A percentile compares a stretch with the other conserved stretches of the same genome.
phyloP scores from a whole-genome alignment of 1,139 yeast genomes.

The Saccharomyces hybrid region DNA sequence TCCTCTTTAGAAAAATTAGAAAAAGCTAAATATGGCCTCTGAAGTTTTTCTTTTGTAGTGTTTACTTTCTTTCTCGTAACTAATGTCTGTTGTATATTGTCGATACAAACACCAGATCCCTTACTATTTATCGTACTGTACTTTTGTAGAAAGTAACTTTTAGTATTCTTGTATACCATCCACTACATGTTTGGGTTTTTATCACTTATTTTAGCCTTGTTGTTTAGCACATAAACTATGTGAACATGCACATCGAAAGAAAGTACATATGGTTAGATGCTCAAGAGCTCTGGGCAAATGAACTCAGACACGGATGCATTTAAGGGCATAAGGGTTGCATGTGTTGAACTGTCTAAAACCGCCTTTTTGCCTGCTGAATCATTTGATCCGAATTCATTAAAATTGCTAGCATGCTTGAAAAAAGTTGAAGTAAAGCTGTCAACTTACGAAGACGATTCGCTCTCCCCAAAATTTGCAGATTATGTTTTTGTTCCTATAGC shows the following conservation, averaged over 20 bases:
- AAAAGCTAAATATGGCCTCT: slow-evolving; percentile 40
- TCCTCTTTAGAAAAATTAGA: slow-evolving; percentile 49
- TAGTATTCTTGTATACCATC: not conserved
- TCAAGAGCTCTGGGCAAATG: not conserved
- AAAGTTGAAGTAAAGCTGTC: slow-evolving; percentile 28
- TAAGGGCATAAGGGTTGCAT: slow-evolving; percentile 32
- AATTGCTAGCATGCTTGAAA: slow-evolving; percentile 31
- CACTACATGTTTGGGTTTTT: not conserved
- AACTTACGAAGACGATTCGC: slow-evolving; percentile 9
- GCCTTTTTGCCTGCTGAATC: slow-evolving; percentile 36
- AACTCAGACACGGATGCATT: slow-evolving; percentile 8
- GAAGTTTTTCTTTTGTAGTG: not conserved
- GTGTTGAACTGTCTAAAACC: slow-evolving; percentile 38
- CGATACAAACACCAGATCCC: not conserved
- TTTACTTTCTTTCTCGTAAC: not conserved
- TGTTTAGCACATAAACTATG: not conserved
- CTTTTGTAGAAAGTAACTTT: not conserved
- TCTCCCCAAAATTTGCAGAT: slow-evolving; percentile 46
- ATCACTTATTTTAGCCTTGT: not conserved
- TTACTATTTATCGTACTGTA: not conserved
- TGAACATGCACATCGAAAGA: not conserved
- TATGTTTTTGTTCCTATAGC: slow-evolving; percentile 57
- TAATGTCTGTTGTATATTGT: not conserved
- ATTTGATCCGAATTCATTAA: slow-evolving; percentile 30
- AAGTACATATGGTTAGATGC: not conserved